Evolutionary conservation across 441 rosid species (phyloP).

Genomic region (Populus hybrid): DNA sequence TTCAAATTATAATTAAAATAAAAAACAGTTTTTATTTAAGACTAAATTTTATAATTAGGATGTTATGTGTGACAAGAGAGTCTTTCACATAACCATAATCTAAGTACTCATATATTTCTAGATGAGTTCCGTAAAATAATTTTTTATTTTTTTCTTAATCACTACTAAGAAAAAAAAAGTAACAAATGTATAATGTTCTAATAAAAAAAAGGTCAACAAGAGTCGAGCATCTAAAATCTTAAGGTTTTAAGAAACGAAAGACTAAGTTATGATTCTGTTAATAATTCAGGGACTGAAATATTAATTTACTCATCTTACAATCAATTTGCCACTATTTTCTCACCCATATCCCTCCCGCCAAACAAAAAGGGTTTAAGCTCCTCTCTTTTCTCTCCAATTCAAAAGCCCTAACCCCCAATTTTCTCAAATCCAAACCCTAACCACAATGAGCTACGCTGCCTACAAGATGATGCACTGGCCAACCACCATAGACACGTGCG

Average conservation of each 20-base stretch:
- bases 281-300: not conserved
- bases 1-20: too few relatives aligned
- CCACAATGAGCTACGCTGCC: constrained; percentile 86
- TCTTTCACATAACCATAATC: too few relatives aligned
- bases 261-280: not conserved
- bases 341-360: not conserved
- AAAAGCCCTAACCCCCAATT: constrained; percentile 27
- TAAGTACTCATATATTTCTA: too few relatives aligned
- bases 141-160: too few relatives aligned
- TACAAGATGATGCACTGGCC: constrained; percentile 99
- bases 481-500: constrained; percentile 81
- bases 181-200: too few relatives aligned
- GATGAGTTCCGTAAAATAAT: too few relatives aligned
- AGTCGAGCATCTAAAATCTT: too few relatives aligned
- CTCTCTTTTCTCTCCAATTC: constrained; percentile 7
- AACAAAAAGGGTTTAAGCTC: not conserved
- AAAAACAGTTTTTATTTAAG: too few relatives aligned
- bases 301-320: not conserved
- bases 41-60: too few relatives aligned
- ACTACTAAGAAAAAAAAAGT: too few relatives aligned
- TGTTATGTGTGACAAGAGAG: too few relatives aligned
- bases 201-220: too few relatives aligned
- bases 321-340: not conserved
- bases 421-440: not conserved
- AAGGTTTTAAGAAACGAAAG: not conserved